These are phyloP conservation scores for Scedosporium dehoogii DNA, from an alignment of 2,329 filamentous ascomycete species.

Conservation along the genomic window DNA sequence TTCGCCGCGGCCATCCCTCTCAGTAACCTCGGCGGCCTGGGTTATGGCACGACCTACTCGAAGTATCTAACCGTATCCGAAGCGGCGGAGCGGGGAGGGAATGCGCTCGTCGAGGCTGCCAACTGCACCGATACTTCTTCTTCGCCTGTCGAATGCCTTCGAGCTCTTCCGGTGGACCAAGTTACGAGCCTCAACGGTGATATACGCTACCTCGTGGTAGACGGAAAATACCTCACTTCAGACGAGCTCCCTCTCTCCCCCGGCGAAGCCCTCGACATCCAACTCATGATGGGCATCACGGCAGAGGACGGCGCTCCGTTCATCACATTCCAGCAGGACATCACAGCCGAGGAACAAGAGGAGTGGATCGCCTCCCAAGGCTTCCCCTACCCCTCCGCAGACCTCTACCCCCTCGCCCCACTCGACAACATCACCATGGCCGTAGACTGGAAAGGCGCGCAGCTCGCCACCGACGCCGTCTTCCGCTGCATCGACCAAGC, in stretches of 20 bases:
- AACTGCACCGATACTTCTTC: conserved; percentile 37
- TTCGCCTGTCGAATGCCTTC: conserved; percentile 43
- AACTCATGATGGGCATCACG: conserved; percentile 22
- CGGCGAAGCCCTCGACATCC: conserved; percentile 11
- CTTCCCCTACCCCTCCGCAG: conserved; percentile 14
- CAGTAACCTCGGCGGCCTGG: conserved; percentile 30
- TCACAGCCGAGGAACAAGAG: conserved; percentile 13
- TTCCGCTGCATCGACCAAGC: conserved; percentile 25
- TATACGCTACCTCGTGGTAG: conserved; percentile 14
- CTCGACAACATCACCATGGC: conserved; percentile 12
- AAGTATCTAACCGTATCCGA: conserved; percentile 47
- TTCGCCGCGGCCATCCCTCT: conserved; percentile 36
- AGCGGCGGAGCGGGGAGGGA: conserved; percentile 35
- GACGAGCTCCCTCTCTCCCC: conserved; percentile 17
- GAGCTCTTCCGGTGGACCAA: conserved; percentile 30
- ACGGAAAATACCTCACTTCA: conserved; percentile 19
- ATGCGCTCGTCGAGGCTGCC: conserved; percentile 38
- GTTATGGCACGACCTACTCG: conserved; percentile 48
- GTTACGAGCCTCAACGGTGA: conserved; percentile 28
- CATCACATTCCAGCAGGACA: conserved; percentile 17
- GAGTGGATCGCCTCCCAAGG: conserved; percentile 12
- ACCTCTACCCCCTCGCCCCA: conserved; percentile 10
- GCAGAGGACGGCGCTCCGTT: conserved; percentile 26
- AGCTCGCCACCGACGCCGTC: conserved; percentile 14
- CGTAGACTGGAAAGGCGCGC: conserved; percentile 25